Evolutionary conservation across 768 basidiomycete species (phyloP).

Genomic region (Tylopilus intermedius): DNA sequence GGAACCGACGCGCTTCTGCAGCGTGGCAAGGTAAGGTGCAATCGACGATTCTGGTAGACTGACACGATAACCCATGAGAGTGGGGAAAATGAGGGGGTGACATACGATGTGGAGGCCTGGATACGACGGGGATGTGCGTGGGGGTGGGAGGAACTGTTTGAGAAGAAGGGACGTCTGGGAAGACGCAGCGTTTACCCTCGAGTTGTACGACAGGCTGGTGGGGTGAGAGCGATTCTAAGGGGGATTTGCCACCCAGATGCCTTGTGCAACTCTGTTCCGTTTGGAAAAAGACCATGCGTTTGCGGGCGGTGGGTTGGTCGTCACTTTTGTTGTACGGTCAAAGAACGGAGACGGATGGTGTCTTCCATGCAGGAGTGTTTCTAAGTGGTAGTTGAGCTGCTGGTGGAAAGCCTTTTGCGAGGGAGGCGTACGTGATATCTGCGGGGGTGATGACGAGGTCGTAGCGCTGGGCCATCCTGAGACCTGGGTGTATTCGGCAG

Average conservation of each 20-base stretch:
- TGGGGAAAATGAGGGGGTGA: neutral
- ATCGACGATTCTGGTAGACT: slow-evolving; percentile 78
- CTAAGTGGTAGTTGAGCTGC: slow-evolving; percentile 64
- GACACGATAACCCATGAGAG: neutral
- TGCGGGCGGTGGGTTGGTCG: slow-evolving; percentile 70
- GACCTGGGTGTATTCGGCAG: slow-evolving; percentile 41
- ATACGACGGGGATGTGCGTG: slow-evolving; percentile 74
- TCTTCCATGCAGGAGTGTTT: slow-evolving; percentile 75
- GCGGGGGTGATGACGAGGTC: slow-evolving; percentile 79
- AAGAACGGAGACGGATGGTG: slow-evolving; percentile 37
- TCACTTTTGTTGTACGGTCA: slow-evolving; percentile 49
- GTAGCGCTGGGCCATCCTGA: slow-evolving; percentile 72
- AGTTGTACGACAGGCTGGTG: slow-evolving; percentile 79
- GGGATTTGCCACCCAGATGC: slow-evolving; percentile 78
- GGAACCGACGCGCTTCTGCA: slow-evolving; percentile 66
- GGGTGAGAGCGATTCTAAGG: neutral
- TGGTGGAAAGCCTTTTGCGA: slow-evolving; percentile 79
- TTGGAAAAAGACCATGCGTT: slow-evolving; percentile 88
- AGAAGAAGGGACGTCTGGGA: slow-evolving; percentile 93
- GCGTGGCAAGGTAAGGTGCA: slow-evolving; percentile 76
- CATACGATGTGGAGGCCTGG: slow-evolving; percentile 79
- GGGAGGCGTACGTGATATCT: slow-evolving; percentile 88
- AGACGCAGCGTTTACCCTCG: slow-evolving; percentile 80
- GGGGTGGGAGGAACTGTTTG: slow-evolving; percentile 71
- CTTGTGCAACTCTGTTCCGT: slow-evolving; percentile 66